Evolutionary conservation across 2,329 filamentous ascomycete genomes (phyloP).

Genomic region (Beauveria bassiana): DNA sequence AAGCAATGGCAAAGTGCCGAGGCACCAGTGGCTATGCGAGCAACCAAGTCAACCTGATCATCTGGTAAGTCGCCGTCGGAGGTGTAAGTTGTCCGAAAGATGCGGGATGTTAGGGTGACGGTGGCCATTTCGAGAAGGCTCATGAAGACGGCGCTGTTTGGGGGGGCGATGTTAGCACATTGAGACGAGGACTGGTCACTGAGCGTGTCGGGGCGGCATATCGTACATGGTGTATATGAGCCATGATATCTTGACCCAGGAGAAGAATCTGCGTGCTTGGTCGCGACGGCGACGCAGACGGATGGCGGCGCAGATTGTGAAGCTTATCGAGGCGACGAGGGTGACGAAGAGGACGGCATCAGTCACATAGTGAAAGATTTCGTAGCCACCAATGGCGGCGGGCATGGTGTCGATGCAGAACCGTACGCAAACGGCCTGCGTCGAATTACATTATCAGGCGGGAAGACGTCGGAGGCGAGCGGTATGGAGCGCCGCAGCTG

Average conservation of each 20-base stretch:
- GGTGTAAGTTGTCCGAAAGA: neutral
- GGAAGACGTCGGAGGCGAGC: neutral
- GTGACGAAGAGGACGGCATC: conserved; percentile 1
- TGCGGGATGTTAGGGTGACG: neutral
- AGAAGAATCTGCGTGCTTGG: conserved; percentile 9
- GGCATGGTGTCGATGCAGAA: conserved; percentile 7
- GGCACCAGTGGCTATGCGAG: neutral
- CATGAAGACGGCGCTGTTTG: neutral
- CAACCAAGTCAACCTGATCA: neutral
- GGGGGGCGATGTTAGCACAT: neutral
- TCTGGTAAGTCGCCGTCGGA: neutral
- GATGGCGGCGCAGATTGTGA: conserved; percentile 4
- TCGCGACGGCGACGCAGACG: conserved; percentile 7
- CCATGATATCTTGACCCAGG: conserved; percentile 11
- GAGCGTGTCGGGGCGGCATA: neutral
- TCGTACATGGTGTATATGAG: conserved; percentile 3
- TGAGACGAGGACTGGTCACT: neutral
- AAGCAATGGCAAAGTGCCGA: neutral
- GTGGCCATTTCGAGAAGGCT: neutral
- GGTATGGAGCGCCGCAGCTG: neutral
- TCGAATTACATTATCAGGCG: conserved; percentile 5
- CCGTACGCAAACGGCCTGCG: conserved; percentile 4
- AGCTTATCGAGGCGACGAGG: conserved; percentile 6
- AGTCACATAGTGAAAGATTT: conserved; percentile 9
- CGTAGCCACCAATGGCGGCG: neutral